Evolutionary conservation across 495 filamentous ascomycete genomes (phyloP), one percentile per base, ranked within the genome.

Genomic region (Neurospora sp.): DNA sequence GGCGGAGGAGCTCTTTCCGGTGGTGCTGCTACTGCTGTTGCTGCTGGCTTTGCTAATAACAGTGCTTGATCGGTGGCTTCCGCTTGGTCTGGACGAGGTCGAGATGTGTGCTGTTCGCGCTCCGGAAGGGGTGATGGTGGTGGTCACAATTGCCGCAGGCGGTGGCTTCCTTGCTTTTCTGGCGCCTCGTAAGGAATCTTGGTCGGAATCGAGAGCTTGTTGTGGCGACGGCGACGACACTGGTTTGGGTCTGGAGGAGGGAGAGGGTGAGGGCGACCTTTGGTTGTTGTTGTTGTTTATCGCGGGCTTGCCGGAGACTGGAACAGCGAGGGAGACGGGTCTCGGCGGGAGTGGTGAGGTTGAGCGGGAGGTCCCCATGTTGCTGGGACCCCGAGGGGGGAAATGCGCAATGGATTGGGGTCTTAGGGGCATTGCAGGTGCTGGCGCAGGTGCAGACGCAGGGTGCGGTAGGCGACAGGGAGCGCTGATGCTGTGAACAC

Each of bases 111-210:
- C 76, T 18, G 79, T 79, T 72, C 74, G 72, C 31, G 41, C 69
- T 37, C 80, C 79, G 42, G 71, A 69, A 18, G 77, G 54, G n/a
- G 75, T 75, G 20, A 75, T 75, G 70, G 46, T 79, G 16, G 78
- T 81, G 40, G 79, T 79, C 62, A 81, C 72, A 76, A 80, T 79
- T 69, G 77, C 78, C 75, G 78, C 79, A 73, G 79, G 76, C 20
- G 74, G 77, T 39, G 76, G 75, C 27, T 73, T 75, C 59, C 77
- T 70, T 35, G 39, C 18, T 12, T 72, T 72, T 23, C 66, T 39
- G 46, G n/a, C 70, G 12, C 39, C 38, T 27, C 35, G 38, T 69
- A 35, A n/a, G 0, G 48, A 4, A 54, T 72, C 54, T 37, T 20
- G 31, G 16, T 70, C 39, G 70, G 39, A 5, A 23, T 37, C 46